phyloP scores from a whole-genome alignment of 371 early-diverging fungal genomes.

The Rhizopus microsporus region DNA sequence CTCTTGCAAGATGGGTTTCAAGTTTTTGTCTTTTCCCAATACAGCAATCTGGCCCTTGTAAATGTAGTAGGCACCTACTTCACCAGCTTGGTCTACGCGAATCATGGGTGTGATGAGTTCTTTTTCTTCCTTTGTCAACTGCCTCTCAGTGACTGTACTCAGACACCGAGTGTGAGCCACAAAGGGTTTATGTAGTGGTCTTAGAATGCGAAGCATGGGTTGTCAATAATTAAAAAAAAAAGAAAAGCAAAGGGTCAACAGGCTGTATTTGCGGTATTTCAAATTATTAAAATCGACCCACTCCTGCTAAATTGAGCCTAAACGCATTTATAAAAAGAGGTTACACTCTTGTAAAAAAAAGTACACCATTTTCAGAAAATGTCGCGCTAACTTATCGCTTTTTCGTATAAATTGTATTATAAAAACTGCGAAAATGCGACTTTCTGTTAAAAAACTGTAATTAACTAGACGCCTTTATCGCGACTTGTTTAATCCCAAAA shows the following conservation, averaged over 20 bases:
- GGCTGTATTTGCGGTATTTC: background rate
- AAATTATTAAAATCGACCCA: background rate
- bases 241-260: background rate
- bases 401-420: no score
- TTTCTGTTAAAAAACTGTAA: no score
- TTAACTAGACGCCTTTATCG: no score
- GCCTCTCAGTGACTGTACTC: conserved; percentile 7
- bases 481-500: no score
- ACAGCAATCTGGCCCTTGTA: conserved; percentile 93
- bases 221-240: no score
- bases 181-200: background rate
- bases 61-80: conserved; percentile 93
- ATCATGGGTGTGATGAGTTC: conserved; percentile 67
- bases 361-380: no score
- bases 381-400: no score
- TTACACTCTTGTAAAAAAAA: no score
- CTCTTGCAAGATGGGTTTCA: conserved; percentile 78
- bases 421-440: no score
- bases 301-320: background rate
- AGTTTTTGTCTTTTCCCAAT: conserved; percentile 70
- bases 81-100: conserved; percentile 96
- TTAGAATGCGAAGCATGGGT: conserved; percentile 4
- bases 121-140: conserved; percentile 31
- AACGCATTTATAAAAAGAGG: no score
- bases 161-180: background rate